Base-by-base conservation (phyloP, 108 stramenopile genomes). In the Cyclostephanos tholiformis region DNA sequence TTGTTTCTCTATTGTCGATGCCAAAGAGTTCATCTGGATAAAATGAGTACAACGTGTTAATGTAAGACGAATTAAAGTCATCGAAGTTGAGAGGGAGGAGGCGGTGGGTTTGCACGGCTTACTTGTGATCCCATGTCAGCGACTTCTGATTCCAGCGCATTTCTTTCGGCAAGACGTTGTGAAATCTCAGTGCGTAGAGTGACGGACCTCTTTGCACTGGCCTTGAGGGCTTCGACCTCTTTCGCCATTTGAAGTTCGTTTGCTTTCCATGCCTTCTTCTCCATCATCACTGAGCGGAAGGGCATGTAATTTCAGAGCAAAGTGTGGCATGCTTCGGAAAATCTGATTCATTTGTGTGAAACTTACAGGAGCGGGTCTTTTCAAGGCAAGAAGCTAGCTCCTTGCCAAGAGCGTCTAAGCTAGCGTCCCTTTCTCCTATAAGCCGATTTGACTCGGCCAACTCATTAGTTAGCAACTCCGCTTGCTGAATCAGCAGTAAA, bases 391-490 rank as follows among this genome's bases (percentile, higher is more conserved):
- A 29, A 19, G 72, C 63, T 1, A 80, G 43, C 22, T 80, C 72
- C 6, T 63, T 69, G 51, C 67, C 67, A 41, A 74, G 49, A 5
- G 67, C 49, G 2, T 43, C 67, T 29, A 80, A 50, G 16, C 72
- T 56, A 12, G 29, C 26, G 49, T 80, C 79, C 39, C 72, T 35
- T 25, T 74, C 72, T 30, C 72, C 66, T 22, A 80, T 35, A 5
- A 59, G 62, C 2, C 50, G 29, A 65, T 80, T 73, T 9, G 79
- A 50, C 29, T 69, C 55, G 10, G 60, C 50, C 72, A 74, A 57
- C 51, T 80, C 79, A 19, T 69, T 69, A 7, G 67, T 63, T 11
- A 80, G 41, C 27, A 80, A 49, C 1, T 80, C 72, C 4, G 79
- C 29, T 56, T 80, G 79, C 53, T 74, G 72, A 26, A 62, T 67